A percentile compares a stretch with the other conserved stretches of the same genome.
Conservation (phyloP, 2,329 filamentous ascomycete species). For the Calonectria leucothoes region DNA sequence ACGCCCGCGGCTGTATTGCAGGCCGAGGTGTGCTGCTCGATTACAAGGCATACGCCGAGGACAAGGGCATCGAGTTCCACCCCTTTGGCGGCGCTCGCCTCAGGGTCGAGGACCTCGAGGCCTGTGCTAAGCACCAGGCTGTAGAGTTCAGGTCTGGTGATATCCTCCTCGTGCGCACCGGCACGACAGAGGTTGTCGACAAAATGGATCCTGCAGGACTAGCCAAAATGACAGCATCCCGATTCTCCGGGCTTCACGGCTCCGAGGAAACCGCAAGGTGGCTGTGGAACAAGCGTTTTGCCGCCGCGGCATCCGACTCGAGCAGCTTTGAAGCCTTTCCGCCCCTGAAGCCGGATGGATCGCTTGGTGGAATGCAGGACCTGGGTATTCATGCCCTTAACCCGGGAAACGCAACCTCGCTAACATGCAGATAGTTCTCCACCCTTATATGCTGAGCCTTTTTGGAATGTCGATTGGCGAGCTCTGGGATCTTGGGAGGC, state of each 20-base stretch:
- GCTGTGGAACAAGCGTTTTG: constrained; percentile 77
- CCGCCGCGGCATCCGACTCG: constrained; percentile 50
- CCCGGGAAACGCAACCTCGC: not conserved
- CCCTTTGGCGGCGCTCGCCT: constrained; percentile 66
- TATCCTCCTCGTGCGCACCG: constrained; percentile 73
- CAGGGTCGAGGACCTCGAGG: constrained; percentile 64
- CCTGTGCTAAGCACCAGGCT: constrained; percentile 68
- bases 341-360: not conserved
- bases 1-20: constrained; percentile 62
- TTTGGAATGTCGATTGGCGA: constrained; percentile 55
- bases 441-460: constrained; percentile 60
- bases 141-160: constrained; percentile 75
- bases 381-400: constrained; percentile 50
- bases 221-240: constrained; percentile 44
- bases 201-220: constrained; percentile 50
- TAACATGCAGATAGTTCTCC: constrained; percentile 51
- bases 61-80: constrained; percentile 61
- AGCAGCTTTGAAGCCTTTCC: constrained; percentile 21
- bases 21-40: constrained; percentile 68
- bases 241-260: constrained; percentile 56
- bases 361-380: constrained; percentile 14
- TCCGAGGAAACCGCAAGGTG: constrained; percentile 67
- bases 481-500: constrained; percentile 19
- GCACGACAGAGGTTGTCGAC: constrained; percentile 69
- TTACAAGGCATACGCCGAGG: constrained; percentile 61